Percentiles rank a stretch among this genome's conserved stretches.
Conservation (phyloP, 129 eudicot genomes). For the Flaveria linearis region DNA sequence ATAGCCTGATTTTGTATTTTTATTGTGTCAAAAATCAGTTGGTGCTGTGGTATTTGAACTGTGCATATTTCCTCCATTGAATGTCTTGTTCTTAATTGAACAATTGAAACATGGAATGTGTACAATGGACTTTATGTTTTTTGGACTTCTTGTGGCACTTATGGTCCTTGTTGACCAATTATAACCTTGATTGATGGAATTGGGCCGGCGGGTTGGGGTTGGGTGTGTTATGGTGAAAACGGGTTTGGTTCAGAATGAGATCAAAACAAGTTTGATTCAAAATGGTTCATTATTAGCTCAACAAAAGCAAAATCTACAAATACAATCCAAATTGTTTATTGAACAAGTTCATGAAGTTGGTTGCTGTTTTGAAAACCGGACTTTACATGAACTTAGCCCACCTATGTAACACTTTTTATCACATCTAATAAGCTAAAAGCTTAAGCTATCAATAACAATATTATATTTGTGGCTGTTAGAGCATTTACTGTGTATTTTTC, state of each 20-base stretch:
- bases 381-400: not conserved
- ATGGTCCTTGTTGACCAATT: not conserved
- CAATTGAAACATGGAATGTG: conserved; percentile 33
- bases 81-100: conserved; percentile 25
- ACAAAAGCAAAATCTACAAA: too few relatives aligned
- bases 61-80: conserved; percentile 39
- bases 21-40: conserved; percentile 23
- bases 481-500: too few relatives aligned
- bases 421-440: too few relatives aligned
- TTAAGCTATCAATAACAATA: too few relatives aligned
- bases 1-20: conserved; percentile 33
- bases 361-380: not conserved
- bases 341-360: not conserved
- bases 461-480: too few relatives aligned
- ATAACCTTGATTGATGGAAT: not conserved
- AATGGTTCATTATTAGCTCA: not conserved
- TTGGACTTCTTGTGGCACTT: not conserved
- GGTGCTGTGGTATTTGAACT: conserved; percentile 29
- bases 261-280: not conserved
- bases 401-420: too few relatives aligned
- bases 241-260: not conserved
- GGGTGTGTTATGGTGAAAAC: not conserved
- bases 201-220: not conserved
- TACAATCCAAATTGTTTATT: not conserved
- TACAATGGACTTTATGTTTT: conserved; percentile 23